A percentile compares a stretch with the other conserved stretches of the same genome.
These are phyloP conservation scores for Spergularia bocconei DNA, from an alignment of 148 eudicot species.

Conservation along the genomic window DNA sequence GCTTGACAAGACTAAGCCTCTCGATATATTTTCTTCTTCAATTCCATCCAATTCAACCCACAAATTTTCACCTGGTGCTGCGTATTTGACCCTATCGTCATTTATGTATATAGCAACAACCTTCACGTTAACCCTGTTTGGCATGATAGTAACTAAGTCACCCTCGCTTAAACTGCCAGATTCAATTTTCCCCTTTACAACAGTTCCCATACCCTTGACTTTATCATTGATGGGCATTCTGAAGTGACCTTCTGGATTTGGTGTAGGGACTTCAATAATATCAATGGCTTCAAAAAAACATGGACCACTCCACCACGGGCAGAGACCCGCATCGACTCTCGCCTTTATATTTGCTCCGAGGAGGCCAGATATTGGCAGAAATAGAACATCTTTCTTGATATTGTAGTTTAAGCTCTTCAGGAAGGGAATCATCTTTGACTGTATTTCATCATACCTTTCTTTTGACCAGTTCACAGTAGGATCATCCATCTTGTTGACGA, in stretches of 20 bases:
- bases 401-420: constrained; percentile 75
- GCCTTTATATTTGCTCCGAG: constrained; percentile 66
- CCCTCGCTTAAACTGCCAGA: constrained; percentile 88
- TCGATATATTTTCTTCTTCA: constrained; percentile 79
- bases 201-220: constrained; percentile 90
- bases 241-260: constrained; percentile 77
- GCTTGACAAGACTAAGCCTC: constrained; percentile 73
- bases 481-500: constrained; percentile 96
- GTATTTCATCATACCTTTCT: constrained; percentile 91
- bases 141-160: constrained; percentile 69
- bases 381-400: constrained; percentile 90
- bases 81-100: constrained; percentile 70
- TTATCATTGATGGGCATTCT: constrained; percentile 82
- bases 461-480: constrained; percentile 97
- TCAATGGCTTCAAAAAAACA: constrained; percentile 94
- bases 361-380: constrained; percentile 95
- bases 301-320: constrained; percentile 92
- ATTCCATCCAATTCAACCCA: constrained; percentile 75
- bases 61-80: constrained; percentile 90
- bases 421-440: constrained; percentile 83
- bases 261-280: constrained; percentile 62
- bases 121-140: constrained; percentile 87
- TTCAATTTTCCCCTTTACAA: constrained; percentile 90
- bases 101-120: constrained; percentile 65
- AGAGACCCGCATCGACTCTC: constrained; percentile 56